A percentile compares a stretch with the other conserved stretches of the same genome.
These are phyloP conservation scores for Vitis amurensis DNA, from an alignment of 164 flowering plant species.

Conservation along the genomic window DNA sequence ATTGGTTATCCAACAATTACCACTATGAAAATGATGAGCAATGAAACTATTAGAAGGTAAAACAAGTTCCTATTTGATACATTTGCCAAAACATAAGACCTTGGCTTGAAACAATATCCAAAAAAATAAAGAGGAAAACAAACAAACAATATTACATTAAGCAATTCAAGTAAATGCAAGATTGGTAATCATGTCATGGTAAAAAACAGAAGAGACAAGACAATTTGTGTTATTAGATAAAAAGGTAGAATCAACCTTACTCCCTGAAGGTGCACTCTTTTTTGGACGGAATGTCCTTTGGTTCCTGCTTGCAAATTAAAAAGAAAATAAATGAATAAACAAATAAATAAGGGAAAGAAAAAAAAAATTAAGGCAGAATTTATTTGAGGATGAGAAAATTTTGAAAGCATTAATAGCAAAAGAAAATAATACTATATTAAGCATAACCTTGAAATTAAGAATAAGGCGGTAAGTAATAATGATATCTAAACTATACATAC, in stretches of 20 bases:
- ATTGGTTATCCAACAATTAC: too few species aligned
- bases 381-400: too few species aligned
- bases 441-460: too few species aligned
- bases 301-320: conserved; percentile 47
- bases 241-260: conserved; percentile 59
- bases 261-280: conserved; percentile 94
- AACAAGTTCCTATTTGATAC: neutral
- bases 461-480: too few species aligned
- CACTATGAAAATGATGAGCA: neutral
- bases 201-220: neutral
- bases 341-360: too few species aligned
- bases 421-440: too few species aligned
- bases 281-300: conserved; percentile 95
- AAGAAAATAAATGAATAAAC: too few species aligned
- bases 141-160: neutral
- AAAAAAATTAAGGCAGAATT: too few species aligned
- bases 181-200: neutral
- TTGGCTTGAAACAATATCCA: neutral
- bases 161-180: neutral
- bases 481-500: too few species aligned
- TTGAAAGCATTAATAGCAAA: too few species aligned
- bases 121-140: too few species aligned
- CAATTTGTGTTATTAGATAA: neutral
- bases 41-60: neutral
- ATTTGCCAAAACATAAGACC: neutral